Percentiles rank a stretch among this genome's conserved stretches.
phyloP scores from a whole-genome alignment of 768 basidiomycete genomes.

The Pleurotus cornucopiae region DNA sequence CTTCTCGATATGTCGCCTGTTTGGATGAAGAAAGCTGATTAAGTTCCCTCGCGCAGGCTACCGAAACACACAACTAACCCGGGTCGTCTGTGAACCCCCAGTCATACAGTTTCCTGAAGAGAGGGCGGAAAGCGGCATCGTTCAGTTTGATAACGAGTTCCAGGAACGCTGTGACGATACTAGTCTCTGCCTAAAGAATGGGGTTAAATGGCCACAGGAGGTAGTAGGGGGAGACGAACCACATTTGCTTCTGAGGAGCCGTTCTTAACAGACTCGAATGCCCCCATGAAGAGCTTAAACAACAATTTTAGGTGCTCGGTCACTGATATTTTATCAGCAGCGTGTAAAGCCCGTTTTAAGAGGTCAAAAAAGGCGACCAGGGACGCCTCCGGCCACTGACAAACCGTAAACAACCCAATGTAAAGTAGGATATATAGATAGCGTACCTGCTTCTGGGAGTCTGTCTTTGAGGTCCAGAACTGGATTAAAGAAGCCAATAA shows the following conservation, averaged over 20 bases:
- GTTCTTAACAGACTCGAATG: conserved; percentile 54
- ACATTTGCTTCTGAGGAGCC: conserved; percentile 18
- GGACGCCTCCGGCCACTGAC: conserved; percentile 14
- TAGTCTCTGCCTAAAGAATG: conserved; percentile 42
- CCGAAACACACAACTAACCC: conserved; percentile 28
- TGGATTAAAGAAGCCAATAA: conserved; percentile 63
- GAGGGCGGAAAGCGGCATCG: conserved; percentile 84
- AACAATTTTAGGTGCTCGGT: conserved; percentile 60
- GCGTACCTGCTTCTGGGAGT: conserved; percentile 33
- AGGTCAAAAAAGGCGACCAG: conserved; percentile 64
- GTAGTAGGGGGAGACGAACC: conserved; percentile 18
- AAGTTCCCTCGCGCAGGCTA: not conserved
- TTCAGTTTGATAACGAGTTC: conserved; percentile 92
- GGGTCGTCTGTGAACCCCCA: conserved; percentile 78
- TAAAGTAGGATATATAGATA: not conserved
- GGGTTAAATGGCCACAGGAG: not conserved
- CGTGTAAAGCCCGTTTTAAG: conserved; percentile 59
- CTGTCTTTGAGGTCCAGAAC: conserved; percentile 42
- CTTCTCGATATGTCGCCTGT: conserved; percentile 42
- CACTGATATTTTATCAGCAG: conserved; percentile 59
- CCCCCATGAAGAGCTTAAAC: conserved; percentile 78
- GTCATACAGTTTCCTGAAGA: conserved; percentile 89
- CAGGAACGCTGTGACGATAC: conserved; percentile 69
- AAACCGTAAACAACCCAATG: conserved; percentile 3
- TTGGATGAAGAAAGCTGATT: not conserved